Evolutionary conservation across 225 moss, liverwort and hornwort genomes (phyloP).

Genomic region (Polytrichum formosum): DNA sequence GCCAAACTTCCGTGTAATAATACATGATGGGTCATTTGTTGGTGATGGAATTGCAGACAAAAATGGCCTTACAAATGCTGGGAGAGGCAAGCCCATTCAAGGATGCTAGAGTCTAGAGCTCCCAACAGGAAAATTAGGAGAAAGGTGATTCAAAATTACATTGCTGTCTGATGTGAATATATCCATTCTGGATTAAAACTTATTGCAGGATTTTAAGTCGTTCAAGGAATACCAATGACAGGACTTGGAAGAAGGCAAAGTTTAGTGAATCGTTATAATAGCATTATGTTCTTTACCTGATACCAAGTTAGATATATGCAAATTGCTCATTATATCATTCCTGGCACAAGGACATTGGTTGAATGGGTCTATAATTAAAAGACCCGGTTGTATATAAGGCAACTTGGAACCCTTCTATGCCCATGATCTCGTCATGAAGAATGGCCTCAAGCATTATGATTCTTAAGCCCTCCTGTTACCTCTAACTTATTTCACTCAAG

Average conservation of each 20-base stretch:
- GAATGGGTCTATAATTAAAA: not conserved
- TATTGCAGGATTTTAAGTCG: too few species aligned
- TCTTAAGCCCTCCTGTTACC: too few species aligned
- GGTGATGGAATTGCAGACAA: slow-evolving; percentile 52
- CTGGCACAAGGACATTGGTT: not conserved
- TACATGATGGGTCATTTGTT: not conserved
- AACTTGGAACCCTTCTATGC: not conserved
- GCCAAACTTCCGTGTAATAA: not conserved
- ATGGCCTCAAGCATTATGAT: too few species aligned
- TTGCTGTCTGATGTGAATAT: too few species aligned
- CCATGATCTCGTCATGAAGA: too few species aligned
- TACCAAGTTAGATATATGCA: too few species aligned
- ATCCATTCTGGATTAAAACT: too few species aligned
- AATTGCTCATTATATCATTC: not conserved
- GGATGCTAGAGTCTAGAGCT: slow-evolving; percentile 26
- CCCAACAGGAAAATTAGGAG: too few species aligned
- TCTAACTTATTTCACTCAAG: too few species aligned
- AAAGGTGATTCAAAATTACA: too few species aligned
- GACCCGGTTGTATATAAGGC: not conserved
- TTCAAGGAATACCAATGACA: too few species aligned
- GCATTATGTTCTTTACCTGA: not conserved
- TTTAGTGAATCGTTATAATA: not conserved
- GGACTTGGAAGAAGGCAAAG: too few species aligned
- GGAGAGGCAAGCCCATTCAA: slow-evolving; percentile 83
- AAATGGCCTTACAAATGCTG: slow-evolving; percentile 78